Conservation (phyloP, 2,329 filamentous ascomycete species). For the Xylogone sp. region DNA sequence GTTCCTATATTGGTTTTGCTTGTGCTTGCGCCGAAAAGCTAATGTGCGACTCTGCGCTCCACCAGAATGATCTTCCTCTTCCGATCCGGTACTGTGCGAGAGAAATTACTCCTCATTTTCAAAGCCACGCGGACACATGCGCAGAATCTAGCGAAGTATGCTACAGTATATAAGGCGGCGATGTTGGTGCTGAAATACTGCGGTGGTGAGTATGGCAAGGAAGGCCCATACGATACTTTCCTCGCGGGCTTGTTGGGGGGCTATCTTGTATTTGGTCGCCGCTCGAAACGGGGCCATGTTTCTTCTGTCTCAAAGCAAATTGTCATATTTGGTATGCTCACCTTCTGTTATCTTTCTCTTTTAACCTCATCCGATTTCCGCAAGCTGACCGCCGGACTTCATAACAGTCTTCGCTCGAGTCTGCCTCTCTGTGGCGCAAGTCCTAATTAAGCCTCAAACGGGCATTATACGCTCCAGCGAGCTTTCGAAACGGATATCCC, state of each 20-base stretch:
- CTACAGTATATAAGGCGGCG: slow-evolving; percentile 80
- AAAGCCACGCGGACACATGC: slow-evolving; percentile 89
- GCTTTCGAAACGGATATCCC: slow-evolving; percentile 44
- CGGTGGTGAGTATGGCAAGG: slow-evolving; percentile 55
- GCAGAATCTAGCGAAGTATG: slow-evolving; percentile 86
- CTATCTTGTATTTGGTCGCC: slow-evolving; percentile 82
- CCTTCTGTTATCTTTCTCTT: not conserved
- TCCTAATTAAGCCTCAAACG: slow-evolving; percentile 66
- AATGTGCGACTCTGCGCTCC: not conserved
- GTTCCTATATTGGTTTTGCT: no score
- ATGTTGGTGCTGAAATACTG: slow-evolving; percentile 71
- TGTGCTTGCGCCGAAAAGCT: no score
- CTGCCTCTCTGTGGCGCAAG: slow-evolving; percentile 75
- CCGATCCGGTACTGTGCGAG: slow-evolving; percentile 76
- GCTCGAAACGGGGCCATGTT: slow-evolving; percentile 62
- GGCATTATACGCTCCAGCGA: slow-evolving; percentile 46
- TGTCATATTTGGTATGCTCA: slow-evolving; percentile 67
- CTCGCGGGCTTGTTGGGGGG: slow-evolving; percentile 84
- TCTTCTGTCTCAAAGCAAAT: slow-evolving; percentile 92
- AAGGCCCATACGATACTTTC: slow-evolving; percentile 77
- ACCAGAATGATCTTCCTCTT: slow-evolving; percentile 92
- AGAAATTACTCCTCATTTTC: slow-evolving; percentile 75
- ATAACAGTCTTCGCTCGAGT: slow-evolving; percentile 90
- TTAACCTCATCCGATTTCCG: not conserved
- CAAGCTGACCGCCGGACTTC: no score